Base-by-base conservation (phyloP, 345 rosid genomes). In the Gossypium thurberi region DNA sequence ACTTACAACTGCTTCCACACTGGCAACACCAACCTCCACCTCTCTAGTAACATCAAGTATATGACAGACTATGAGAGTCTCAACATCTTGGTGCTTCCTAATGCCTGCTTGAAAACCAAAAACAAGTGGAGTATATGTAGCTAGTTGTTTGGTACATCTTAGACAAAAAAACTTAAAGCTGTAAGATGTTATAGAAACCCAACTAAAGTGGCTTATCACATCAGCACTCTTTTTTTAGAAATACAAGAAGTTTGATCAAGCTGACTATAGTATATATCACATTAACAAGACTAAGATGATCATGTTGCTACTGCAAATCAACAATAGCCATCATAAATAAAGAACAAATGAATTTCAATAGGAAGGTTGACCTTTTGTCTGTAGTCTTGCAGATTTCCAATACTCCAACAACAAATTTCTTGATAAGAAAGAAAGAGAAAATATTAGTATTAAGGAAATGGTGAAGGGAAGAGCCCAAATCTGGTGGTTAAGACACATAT, bases 1-100 rank as follows among this genome's bases (percentile, higher is more conserved):
- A 82, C 98, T 61, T 87, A 92, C 98, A 59, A 86, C 83, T 50
- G 97, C 88, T 69, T 94, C 91, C 65, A 94, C 88, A 74, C 85
- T 82, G 58, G 98, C 98, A 78, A 94, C 94, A 64, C 84, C 98
- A 76, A 89, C 92, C 0, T 84, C 84, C 78, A 92, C 77, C 85
- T 94, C 98, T 66, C 97, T 95, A 58, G 72, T 69, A 46, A 67
- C 76, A 73, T 94, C 95, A 73, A 90, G 78, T 76, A 89, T 79
- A 56, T 83, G 87, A 42, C 89, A 84, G 4, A 89, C 88, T 55
- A 89, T 86, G 64, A 96, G 87, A 72, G 98, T 90, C 52, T 51
- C 42, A 57, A 90, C 88, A 78, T 82, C 86, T 74, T 80, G 80
- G 48, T 82, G 84, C 79, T 81, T 91, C 76, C 80, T 81, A 74